Evolutionary conservation across 495 filamentous ascomycete species (phyloP), one percentile per base, ranked within the genome.

Genomic region (Neurospora intermedia): DNA sequence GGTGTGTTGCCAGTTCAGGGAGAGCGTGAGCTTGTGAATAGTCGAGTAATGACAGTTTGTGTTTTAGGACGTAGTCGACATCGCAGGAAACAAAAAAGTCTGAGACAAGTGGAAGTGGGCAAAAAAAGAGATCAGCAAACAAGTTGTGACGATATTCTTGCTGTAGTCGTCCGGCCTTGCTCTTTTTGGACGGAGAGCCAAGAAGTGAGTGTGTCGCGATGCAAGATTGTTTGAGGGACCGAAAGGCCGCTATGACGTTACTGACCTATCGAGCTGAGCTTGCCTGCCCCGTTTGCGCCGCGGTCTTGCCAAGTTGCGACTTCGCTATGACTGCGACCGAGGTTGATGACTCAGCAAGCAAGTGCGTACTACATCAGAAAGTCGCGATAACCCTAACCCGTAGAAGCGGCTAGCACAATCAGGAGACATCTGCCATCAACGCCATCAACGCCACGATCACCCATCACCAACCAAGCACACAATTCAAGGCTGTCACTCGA

Each of bases 111-210:
- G 4, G 62, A 43, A 66, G 35, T 20, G 38, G 70, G 31, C 35
- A 20, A n/a, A 40, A n/a, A 40, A 43, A 39, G 38, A n/a, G 41
- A 54, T 74, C 69, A 62, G 73, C 70, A 66, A 66, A 72, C 35
- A 62, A 73, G 71, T 38, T 70, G 72, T 75, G 71, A 75, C 73
- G 73, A 73, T 75, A 7, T 6, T 6, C 48, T 27, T 59, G 48
- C 48, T 59, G 71, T 42, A 16, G 27, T 66, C 27, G 27, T 31
- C 27, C 27, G 27, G 27, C 27, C 27, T 31, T 31, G 27, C 27
- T 31, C 27, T 31, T 31, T 31, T 31, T 31, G 27, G 27, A 31
- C 27, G 1, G 6, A 27, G 35, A 11, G 20, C 48, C 48, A 59
- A 15, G 46, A 10, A 54, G 10, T 1, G 27, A 6, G 48, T 59